Base-by-base conservation (phyloP, 805 yeast genomes). In the Ogataea saltuana region DNA sequence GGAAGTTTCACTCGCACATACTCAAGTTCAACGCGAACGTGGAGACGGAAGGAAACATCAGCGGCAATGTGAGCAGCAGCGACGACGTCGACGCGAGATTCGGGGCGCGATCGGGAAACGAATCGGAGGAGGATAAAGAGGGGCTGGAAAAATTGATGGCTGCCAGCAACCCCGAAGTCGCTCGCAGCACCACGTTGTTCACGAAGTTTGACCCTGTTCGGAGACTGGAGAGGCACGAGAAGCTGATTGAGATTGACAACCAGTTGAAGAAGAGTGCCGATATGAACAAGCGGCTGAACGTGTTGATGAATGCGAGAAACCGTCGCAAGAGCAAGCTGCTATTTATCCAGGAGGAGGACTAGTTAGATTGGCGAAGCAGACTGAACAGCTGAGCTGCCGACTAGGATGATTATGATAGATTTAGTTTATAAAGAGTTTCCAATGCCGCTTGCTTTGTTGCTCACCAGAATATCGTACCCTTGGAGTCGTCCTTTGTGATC, bases 1-100 rank as follows among this genome's bases (percentile, higher is more conserved):
- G 97, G 97, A 86, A 86, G 62, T 90, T 88, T 70, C 98, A 90
- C 64, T 78, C 83, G 49, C 76, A 79, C 54, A 76, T 90, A 44
- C 71, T 90, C 51, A 89, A 88, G 62, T 88, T 90, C 59, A 39
- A 12, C 2, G 37, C 25, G 7, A 21, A 12, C n/a, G n/a, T n/a
- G 15, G 21, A 17, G 43, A 27, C 36, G 49, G 37, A 28, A 4
- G 41, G 34, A 3, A 40, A 33, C 10, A 31, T 27, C 12, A 45
- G 33, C 12, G 42, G 34, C 18, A 35, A 16, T n/a, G 50, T 44
- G n/a, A n/a, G 35, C 10, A 31, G 33, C 12, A 45, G 33, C 12
- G 42, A 35, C 18, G 38, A 16, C n/a, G 50, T 44, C 25, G 44
- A 29, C 6, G 34, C n/a, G n/a, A n/a, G n/a, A n/a, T n/a, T n/a